These are phyloP conservation scores for Cryptococcus sp. DNA, from an alignment of 1,284 basidiomycete genomes.

Conservation along the genomic window DNA sequence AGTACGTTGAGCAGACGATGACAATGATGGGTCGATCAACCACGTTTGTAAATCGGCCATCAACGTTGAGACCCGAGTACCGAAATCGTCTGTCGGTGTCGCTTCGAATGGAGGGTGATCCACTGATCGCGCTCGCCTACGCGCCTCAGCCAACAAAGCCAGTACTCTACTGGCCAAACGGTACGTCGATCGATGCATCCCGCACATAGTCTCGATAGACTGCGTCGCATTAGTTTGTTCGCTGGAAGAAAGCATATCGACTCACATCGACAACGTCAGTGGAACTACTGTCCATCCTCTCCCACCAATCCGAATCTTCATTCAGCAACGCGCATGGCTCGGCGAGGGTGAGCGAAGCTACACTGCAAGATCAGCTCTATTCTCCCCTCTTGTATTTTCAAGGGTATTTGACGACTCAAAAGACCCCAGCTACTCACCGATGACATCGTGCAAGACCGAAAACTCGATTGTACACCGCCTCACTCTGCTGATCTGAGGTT, in stretches of 20 bases:
- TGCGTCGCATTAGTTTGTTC: neutral
- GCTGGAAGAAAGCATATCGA: neutral
- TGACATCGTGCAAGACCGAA: slow-evolving; percentile 32
- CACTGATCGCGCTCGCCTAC: neutral
- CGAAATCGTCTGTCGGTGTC: too few species aligned
- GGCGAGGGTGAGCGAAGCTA: slow-evolving; percentile 25
- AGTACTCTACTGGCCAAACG: slow-evolving; percentile 14
- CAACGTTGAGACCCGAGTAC: too few species aligned
- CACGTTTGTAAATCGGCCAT: neutral
- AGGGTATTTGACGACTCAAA: too few species aligned
- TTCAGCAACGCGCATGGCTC: slow-evolving; percentile 18
- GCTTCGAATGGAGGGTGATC: neutral
- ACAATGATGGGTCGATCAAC: slow-evolving; percentile 3
- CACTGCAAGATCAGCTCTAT: neutral
- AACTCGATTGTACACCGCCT: slow-evolving; percentile 35
- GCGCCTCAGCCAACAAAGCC: slow-evolving; percentile 29
- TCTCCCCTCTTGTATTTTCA: neutral
- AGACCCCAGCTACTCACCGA: too few species aligned
- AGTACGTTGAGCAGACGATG: slow-evolving; percentile 25
- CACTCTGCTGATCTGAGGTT: neutral
- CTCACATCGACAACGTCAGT: slow-evolving; percentile 8
- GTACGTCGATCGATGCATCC: neutral
- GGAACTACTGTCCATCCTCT: slow-evolving; percentile 9
- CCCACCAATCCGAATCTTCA: slow-evolving; percentile 29
- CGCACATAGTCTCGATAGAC: slow-evolving; percentile 28